Base-by-base conservation (phyloP, 352 stramenopile genomes). In the Aphanomyces cochlioides region DNA sequence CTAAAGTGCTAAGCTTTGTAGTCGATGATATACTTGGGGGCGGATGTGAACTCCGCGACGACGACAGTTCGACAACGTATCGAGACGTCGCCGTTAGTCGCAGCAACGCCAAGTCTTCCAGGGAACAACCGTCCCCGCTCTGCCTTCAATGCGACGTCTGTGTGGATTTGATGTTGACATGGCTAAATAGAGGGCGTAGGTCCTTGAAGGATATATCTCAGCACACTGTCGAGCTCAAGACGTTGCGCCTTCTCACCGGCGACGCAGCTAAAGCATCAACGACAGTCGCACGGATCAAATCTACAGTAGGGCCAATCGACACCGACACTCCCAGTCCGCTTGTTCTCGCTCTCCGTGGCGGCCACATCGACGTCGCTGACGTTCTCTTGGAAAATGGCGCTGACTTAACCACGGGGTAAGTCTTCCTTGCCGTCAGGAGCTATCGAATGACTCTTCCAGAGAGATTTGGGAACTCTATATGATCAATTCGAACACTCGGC, bases 221-320 rank as follows among this genome's bases (percentile, higher is more conserved):
- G n/a, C 54, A 61, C 54, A 61, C 54, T 8, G 54, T 61, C 7
- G 54, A 61, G 54, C 54, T 61, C 54, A 61, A 61, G 21, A 61
- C 54, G 8, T 43, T 61, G 54, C 19, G 43, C 28, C 54, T 61
- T 7, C n/a, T 61, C 10, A 37, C 43, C 28, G 5, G 28, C 54
- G 8, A 28, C n/a, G 8, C 28, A 28, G 28, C 28, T 5, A 17
- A 7, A 3, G 21, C 7, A 7, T 7, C 7, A 45, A 1, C 6
- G 43, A 61, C 13, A 10, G 12, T 39, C 13, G 13, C 10, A 17
- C 5, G 5, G 28, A 39, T 13, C 54, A 6, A 8, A n/a, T 12
- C 28, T 3, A 37, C 17, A 10, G 19, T 40, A 28, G 54, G 15
- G 12, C 6, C 28, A 10, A 39, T 10, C 54, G 6, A 61, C 43